Conservation (phyloP, 306 rosid genomes). For the Casuarina equisetifolia region DNA sequence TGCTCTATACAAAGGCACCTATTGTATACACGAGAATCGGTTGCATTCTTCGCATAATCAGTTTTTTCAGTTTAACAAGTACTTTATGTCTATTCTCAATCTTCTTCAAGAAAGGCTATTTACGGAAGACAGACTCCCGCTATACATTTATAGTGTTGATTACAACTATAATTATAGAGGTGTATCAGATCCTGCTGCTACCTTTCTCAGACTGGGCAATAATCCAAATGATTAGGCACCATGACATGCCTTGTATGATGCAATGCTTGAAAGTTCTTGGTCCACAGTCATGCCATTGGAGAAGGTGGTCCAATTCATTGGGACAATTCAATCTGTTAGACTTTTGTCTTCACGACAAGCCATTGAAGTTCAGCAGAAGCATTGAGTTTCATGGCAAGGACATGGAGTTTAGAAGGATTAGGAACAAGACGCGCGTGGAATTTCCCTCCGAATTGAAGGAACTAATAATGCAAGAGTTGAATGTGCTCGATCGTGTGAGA, state of each 20-base stretch:
- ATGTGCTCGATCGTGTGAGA: conserved; percentile 40
- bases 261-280: conserved; percentile 41
- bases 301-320: conserved; percentile 64
- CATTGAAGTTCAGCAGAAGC: conserved; percentile 30
- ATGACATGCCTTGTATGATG: conserved; percentile 32
- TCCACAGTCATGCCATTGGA: conserved; percentile 40
- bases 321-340: conserved; percentile 57
- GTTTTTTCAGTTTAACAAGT: conserved; percentile 36
- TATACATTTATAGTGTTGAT: conserved; percentile 5
- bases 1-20: conserved; percentile 60
- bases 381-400: conserved; percentile 34
- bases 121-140: too few relatives aligned
- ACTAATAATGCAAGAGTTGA: conserved; percentile 48
- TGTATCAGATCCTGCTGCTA: conserved; percentile 51
- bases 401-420: conserved; percentile 35
- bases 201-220: conserved; percentile 69
- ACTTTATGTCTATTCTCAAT: conserved; percentile 37
- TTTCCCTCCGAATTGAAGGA: conserved; percentile 40
- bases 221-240: conserved; percentile 45
- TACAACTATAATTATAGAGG: conserved; percentile 53
- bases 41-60: conserved; percentile 42
- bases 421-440: conserved; percentile 21
- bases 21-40: conserved; percentile 55
- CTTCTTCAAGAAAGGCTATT: conserved; percentile 12
- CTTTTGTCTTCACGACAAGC: conserved; percentile 51